Base-by-base conservation (phyloP, 1,284 basidiomycete genomes). In the Porodaedalea pini region DNA sequence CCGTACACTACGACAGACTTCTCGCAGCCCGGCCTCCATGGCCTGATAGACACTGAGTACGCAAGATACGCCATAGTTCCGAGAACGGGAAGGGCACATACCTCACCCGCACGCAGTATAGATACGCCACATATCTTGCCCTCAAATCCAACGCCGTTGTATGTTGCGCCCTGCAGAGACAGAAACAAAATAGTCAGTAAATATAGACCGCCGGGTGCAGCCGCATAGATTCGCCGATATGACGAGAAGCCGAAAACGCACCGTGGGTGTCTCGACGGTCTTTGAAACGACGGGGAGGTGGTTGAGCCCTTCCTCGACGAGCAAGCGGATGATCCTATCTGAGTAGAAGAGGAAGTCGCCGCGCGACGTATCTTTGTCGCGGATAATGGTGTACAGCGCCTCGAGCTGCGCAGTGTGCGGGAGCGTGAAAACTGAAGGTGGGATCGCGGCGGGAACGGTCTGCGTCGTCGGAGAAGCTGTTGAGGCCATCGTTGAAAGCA, bases 321-420 rank as follows among this genome's bases (percentile, higher is more conserved):
- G 77, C 57, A 90, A 67, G 45, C 88, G 76, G 65, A 90, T 90
- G 66, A 89, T 87, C 13, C 88, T 76, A 70, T 90, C 88, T 3
- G 92, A 93, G 70, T 97, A 98, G 76, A 99, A 99, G 64, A 99
- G 83, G 69, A 99, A 99, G 71, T 99, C 96, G 21, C 94, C 94
- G 43, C 96, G 81, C 39, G 75, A 82, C 1, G 93, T 94, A 56
- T 85, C 81, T 73, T 88, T 91, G 71, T 94, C 85, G 50, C 94
- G 76, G 69, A 99, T 96, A 73, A 98, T 96, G 13, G 97, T 98
- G 73, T 97, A 90, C 17, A 98, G 77, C 0, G 94, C 94, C 72
- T 98, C 94, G 31, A 99, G 85, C 74, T 97, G 94, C 2, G 90
- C 85, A 0, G 94, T 98, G 65, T 88, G 90, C 0, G 86, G 85